Base-by-base conservation (phyloP, 169 alveolate species). In the Plasmodium inui region DNA sequence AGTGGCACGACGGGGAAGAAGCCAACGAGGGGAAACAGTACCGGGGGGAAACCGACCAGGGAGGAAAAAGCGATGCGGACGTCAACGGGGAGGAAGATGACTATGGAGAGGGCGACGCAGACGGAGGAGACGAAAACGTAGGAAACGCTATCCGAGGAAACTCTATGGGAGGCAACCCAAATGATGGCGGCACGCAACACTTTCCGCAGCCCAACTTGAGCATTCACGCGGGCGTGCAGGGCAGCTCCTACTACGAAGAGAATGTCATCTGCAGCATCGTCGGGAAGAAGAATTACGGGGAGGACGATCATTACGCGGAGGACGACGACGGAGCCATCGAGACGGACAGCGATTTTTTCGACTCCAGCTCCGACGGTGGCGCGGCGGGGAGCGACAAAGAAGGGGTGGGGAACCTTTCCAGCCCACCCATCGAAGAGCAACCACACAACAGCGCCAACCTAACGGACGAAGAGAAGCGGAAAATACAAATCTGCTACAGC, bases 401-500 rank as follows among this genome's bases (percentile, higher is more conserved):
- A 2, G 55, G 82, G 1, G 92, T n/a, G n/a, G n/a, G 79, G n/a
- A 39, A 32, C 26, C 55, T 81, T 30, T 74, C 50, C 57, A 82
- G 46, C 3, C 3, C 44, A 17, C 30, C 41, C 22, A 19, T 5
- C 5, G 61, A 57, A 84, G 1, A 2, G 80, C 95, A 82, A 85
- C 96, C 94, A 81, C 76, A 50, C 44, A 97, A 91, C 34, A 81
- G 72, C 82, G 93, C 72, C 74, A 79, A 92, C 61, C 57, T 85
- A 30, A 95, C 78, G 70, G 95, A 92, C 34, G 94, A 85, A 55
- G 93, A 57, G 55, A 93, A 93, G 82, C 81, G 92, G 98, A 97
- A 88, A 99, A 98, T 89, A 34, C 94, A 89, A 93, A 93, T 98
- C 57, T 99, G 99, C 92, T 98, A 96, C 95, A 96, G 99, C 82